phyloP scores from a whole-genome alignment of 768 basidiomycete genomes.

The Nidula microcarpa region DNA sequence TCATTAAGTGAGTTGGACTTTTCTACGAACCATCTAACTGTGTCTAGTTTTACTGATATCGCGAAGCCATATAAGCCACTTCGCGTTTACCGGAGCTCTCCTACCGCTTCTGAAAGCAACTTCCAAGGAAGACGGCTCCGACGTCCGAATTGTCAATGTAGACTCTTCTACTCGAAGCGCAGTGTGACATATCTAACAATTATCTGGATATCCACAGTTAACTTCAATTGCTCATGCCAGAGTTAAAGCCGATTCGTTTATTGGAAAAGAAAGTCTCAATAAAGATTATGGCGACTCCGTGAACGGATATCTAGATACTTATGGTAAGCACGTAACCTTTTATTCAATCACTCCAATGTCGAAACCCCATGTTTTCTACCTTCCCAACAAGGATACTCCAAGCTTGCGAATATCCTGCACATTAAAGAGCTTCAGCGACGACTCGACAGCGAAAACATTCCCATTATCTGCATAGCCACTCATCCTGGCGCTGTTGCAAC shows the following conservation, averaged over 20 bases:
- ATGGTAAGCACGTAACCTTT: constrained; percentile 19
- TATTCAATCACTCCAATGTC: background rate
- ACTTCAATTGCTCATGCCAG: constrained; percentile 21
- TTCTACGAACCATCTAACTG: background rate
- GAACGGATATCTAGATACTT: constrained; percentile 18
- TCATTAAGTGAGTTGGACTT: constrained; percentile 8
- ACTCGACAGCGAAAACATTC: constrained; percentile 29
- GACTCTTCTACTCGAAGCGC: constrained; percentile 6
- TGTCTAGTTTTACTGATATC: background rate
- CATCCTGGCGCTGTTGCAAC: constrained; percentile 41
- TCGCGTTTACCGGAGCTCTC: constrained; percentile 51
- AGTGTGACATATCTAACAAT: background rate
- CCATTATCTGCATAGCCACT: constrained; percentile 33
- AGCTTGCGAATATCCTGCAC: constrained; percentile 49
- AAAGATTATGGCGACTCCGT: constrained; percentile 19
- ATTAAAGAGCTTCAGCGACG: constrained; percentile 46
- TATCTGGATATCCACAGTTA: constrained; percentile 17
- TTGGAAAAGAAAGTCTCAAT: constrained; percentile 30
- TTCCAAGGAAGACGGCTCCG: constrained; percentile 39
- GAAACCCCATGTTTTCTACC: background rate
- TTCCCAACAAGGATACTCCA: constrained; percentile 36
- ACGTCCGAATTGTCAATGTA: constrained; percentile 62
- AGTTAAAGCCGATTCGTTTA: constrained; percentile 19
- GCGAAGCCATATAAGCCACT: constrained; percentile 48
- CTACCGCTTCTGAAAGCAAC: constrained; percentile 51